Conservation (phyloP, 805 yeast genomes). For the Jamesozyma piceae region DNA sequence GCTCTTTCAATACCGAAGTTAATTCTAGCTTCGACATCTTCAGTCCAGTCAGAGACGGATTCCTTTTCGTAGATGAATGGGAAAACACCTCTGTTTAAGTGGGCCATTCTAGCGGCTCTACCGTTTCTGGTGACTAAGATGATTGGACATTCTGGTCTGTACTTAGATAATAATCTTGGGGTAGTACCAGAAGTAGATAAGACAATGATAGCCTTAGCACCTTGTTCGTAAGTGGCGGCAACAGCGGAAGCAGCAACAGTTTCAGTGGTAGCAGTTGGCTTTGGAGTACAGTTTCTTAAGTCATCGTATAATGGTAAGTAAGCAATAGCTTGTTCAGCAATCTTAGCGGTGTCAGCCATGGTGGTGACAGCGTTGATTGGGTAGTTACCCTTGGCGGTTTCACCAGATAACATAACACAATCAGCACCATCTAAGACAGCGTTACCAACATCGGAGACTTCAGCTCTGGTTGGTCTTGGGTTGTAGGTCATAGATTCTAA, state of each 20-base stretch:
- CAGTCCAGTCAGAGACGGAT: conserved; percentile 72
- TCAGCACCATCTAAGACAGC: conserved; percentile 99
- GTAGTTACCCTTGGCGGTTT: conserved; percentile 98
- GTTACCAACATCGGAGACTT: conserved; percentile 98
- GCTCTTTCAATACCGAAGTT: conserved; percentile 90
- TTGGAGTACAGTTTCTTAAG: conserved; percentile 72
- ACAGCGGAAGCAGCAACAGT: conserved; percentile 97
- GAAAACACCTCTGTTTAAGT: conserved; percentile 96
- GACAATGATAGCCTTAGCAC: conserved; percentile 93
- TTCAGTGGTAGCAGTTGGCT: conserved; percentile 89
- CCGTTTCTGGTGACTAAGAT: conserved; percentile 96
- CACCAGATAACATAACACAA: conserved; percentile 99
- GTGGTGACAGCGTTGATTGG: conserved; percentile 95
- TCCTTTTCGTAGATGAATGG: conserved; percentile 76
- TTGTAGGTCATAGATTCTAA: conserved; percentile 98
- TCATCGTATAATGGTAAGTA: conserved; percentile 79
- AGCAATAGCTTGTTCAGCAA: conserved; percentile 95
- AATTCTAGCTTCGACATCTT: conserved; percentile 91
- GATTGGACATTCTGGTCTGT: conserved; percentile 95
- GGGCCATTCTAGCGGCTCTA: conserved; percentile 88
- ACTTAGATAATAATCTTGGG: conserved; percentile 92
- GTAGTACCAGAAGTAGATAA: conserved; percentile 92
- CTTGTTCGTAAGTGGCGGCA: conserved; percentile 90
- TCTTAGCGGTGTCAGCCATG: conserved; percentile 96
- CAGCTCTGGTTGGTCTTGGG: conserved; percentile 99